Base-by-base conservation (phyloP, 208 protist species). In the Wallacemonas sp. region DNA sequence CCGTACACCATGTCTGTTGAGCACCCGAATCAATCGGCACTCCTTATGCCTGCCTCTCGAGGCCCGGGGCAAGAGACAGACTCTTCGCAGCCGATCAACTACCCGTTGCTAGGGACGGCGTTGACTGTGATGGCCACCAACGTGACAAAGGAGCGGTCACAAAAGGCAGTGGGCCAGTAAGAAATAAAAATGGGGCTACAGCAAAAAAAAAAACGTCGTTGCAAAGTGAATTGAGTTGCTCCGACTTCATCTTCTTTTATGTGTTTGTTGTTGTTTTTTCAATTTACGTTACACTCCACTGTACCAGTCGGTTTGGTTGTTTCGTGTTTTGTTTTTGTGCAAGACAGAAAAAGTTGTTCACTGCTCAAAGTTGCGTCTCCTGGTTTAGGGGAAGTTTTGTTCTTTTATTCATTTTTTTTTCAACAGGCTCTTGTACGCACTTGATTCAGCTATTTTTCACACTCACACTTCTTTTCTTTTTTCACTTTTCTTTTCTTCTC, bases 401-500 rank as follows among this genome's bases (percentile, higher is more conserved):
- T 72, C 24, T 57, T 72, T 67, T 55, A 60, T 67, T 74, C 4
- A 4, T 67, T 60, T 65, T 58, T 6, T 4, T 29, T 43, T 26
- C 49, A 49, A 23, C 14, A 57, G n/a, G 61, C 12, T 49, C 23
- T 36, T 60, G 11, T n/a, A n/a, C n/a, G n/a, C n/a, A n/a, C n/a
- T n/a, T n/a, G n/a, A n/a, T n/a, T n/a, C n/a, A n/a, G n/a, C n/a
- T n/a, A n/a, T n/a, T n/a, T n/a, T n/a, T n/a, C n/a, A n/a, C n/a
- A n/a, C n/a, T 54, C 46, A 11, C 11, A 32, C 19, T 54, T 54
- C n/a, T 63, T 63, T 63, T 73, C 47, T 52, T 62, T 44, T 56
- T 66, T 63, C n/a, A 34, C 16, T 12, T 65, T 44, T 63, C 48
- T 73, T 54, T 64, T 66, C 33, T 46, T 72, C 24, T 65, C 48